Conservation (phyloP, 805 yeast genomes). For the Candida ponderosae region DNA sequence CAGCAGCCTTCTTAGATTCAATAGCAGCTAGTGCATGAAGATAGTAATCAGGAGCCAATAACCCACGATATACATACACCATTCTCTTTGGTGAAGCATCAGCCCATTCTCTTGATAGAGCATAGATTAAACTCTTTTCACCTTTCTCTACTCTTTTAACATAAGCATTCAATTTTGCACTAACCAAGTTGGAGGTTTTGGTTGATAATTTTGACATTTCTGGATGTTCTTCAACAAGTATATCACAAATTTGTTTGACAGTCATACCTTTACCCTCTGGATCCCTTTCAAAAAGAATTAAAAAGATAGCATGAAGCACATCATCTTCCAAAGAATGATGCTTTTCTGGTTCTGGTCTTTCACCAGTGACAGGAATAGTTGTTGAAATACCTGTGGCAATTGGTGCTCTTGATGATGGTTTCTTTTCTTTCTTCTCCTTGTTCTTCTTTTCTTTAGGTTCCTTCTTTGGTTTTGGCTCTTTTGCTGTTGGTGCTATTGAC, state of each 20-base stretch:
- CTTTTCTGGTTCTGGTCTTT: constrained; percentile 62
- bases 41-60: constrained; percentile 68
- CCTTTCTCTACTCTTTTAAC: constrained; percentile 83
- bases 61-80: constrained; percentile 82
- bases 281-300: constrained; percentile 63
- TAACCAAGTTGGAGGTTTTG: constrained; percentile 71
- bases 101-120: constrained; percentile 83
- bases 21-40: constrained; percentile 60
- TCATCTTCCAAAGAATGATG: constrained; percentile 63
- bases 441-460: constrained; percentile 12
- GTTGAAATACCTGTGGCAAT: constrained; percentile 67
- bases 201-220: constrained; percentile 78
- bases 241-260: constrained; percentile 82
- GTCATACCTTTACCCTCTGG: constrained; percentile 73
- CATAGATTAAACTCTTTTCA: constrained; percentile 62
- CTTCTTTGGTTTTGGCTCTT: background rate
- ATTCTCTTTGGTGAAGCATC: constrained; percentile 83
- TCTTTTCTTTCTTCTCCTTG: constrained; percentile 14
- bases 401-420: constrained; percentile 18
- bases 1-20: constrained; percentile 36
- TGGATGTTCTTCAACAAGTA: constrained; percentile 65
- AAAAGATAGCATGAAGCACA: constrained; percentile 68
- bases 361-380: constrained; percentile 74
- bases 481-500: background rate
- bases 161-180: constrained; percentile 79